Conservation (phyloP, 2,329 filamentous ascomycete species). For the Fusarium cicatricum region DNA sequence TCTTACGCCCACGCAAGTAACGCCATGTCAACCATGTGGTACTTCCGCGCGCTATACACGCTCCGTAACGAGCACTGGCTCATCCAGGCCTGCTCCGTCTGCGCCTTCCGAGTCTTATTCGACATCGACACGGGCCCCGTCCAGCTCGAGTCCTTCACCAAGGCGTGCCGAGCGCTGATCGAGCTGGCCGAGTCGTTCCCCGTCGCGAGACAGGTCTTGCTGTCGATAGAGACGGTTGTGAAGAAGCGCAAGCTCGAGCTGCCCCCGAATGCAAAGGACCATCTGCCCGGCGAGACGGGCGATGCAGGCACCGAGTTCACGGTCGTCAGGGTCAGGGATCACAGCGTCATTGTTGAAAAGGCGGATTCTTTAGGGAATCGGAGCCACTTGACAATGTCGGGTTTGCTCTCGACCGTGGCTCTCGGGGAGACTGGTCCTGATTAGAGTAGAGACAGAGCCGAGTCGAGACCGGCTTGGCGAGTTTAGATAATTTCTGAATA, state of each 20-base stretch:
- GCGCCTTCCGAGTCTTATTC: conserved; percentile 20
- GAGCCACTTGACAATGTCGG: conserved; percentile 3
- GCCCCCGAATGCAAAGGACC: conserved; percentile 15
- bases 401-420: conserved; percentile 13
- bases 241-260: conserved; percentile 11
- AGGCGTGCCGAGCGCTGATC: conserved; percentile 19
- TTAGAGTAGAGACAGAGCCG: neutral
- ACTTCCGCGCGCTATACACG: conserved; percentile 22
- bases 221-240: conserved; percentile 13
- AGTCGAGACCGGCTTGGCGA: neutral
- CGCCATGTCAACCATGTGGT: conserved; percentile 30
- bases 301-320: neutral
- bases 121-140: conserved; percentile 16
- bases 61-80: conserved; percentile 23
- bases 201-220: conserved; percentile 14
- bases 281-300: neutral
- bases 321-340: conserved; percentile 20
- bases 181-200: conserved; percentile 22
- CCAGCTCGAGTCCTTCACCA: conserved; percentile 27
- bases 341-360: conserved; percentile 17
- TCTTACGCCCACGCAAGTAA: conserved; percentile 23
- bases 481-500: too few relatives aligned
- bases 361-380: neutral
- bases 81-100: conserved; percentile 17
- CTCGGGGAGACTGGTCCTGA: neutral